Percentiles rank a stretch among this genome's conserved stretches.
Conservation (phyloP, 208 protist species). For the Phytomonas francai region DNA sequence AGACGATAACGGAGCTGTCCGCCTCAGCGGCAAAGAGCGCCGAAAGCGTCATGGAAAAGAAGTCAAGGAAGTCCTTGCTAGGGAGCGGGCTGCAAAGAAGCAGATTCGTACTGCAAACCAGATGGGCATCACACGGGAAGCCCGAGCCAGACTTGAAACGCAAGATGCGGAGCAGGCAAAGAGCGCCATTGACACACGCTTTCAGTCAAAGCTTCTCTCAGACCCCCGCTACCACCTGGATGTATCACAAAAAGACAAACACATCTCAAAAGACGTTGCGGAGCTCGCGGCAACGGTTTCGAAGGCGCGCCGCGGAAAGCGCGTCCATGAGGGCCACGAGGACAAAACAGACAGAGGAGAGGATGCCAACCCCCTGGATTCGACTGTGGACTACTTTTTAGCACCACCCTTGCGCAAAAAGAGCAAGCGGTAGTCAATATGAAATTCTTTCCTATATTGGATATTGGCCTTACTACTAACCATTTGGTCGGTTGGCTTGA, state of each 20-base stretch:
- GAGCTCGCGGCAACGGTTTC: conserved; percentile 63
- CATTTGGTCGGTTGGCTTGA: neutral
- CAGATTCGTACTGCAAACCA: conserved; percentile 53
- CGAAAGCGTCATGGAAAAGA: conserved; percentile 61
- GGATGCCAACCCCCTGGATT: conserved; percentile 16
- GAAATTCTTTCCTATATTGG: neutral
- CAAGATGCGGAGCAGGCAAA: conserved; percentile 25
- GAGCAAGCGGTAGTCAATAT: conserved; percentile 9
- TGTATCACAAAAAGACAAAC: conserved; percentile 58
- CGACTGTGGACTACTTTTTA: conserved; percentile 72
- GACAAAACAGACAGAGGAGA: neutral
- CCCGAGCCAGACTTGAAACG: conserved; percentile 5
- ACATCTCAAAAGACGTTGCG: conserved; percentile 47
- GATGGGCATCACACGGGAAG: conserved; percentile 40
- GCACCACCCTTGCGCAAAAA: conserved; percentile 11
- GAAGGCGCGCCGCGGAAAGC: conserved; percentile 46
- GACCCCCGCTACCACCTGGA: conserved; percentile 86
- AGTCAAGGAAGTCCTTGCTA: conserved; percentile 55
- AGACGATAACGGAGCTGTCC: conserved; percentile 36
- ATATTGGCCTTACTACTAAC: neutral
- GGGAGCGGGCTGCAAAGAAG: conserved; percentile 60
- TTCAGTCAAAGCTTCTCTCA: conserved; percentile 71
- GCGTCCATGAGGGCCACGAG: conserved; percentile 9
- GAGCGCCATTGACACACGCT: conserved; percentile 67
- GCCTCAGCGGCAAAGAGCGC: conserved; percentile 56